Conservation (phyloP, 2,329 filamentous ascomycete species). For the Calcarisporium arbuscula region DNA sequence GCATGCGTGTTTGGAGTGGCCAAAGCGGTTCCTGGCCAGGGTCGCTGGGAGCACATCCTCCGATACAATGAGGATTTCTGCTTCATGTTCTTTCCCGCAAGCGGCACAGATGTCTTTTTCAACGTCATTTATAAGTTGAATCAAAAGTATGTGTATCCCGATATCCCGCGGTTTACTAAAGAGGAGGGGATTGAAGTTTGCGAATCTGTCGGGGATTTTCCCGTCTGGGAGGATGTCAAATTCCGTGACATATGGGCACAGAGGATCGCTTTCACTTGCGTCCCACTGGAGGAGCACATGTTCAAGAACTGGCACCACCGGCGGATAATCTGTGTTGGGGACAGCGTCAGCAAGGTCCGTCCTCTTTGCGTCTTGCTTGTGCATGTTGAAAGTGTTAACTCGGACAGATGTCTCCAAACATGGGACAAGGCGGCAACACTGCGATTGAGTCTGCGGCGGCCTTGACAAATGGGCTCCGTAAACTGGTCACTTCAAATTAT, state of each 20-base stretch:
- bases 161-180: background rate
- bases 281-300: conserved; percentile 23
- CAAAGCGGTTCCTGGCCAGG: conserved; percentile 14
- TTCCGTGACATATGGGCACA: conserved; percentile 23
- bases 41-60: conserved; percentile 12
- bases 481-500: no score
- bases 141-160: background rate
- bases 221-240: conserved; percentile 5
- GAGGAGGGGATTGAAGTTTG: conserved; percentile 2
- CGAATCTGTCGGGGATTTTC: conserved; percentile 1
- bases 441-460: conserved; percentile 13
- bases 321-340: conserved; percentile 24
- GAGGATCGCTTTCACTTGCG: conserved; percentile 20
- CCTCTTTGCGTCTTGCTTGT: background rate
- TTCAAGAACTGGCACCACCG: conserved; percentile 25
- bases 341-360: conserved; percentile 26
- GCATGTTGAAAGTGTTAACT: background rate
- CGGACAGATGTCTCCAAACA: conserved; percentile 12
- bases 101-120: conserved; percentile 24
- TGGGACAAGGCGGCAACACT: conserved; percentile 15
- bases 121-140: conserved; percentile 25
- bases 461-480: conserved; percentile 9
- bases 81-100: conserved; percentile 23
- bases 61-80: conserved; percentile 16
- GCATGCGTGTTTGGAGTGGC: conserved; percentile 30